Evolutionary conservation across 352 stramenopile species (phyloP).

Genomic region (Phytophthora lateralis): DNA sequence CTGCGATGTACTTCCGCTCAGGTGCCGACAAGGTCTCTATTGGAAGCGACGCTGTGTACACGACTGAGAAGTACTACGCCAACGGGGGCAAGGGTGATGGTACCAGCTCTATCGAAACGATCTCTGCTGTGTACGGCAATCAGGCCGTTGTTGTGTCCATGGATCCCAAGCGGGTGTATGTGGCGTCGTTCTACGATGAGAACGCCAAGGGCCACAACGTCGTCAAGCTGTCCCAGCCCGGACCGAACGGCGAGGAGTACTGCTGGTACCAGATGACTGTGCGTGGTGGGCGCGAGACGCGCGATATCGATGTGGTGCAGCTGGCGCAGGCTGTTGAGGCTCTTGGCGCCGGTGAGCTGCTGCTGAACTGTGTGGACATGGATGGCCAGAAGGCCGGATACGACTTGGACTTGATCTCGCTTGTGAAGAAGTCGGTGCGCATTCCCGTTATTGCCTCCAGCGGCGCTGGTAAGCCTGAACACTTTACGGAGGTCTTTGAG

Average conservation of each 20-base stretch:
- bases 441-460: conserved; percentile 98
- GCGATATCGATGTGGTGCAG: conserved; percentile 87
- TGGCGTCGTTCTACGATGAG: conserved; percentile 74
- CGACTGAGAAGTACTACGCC: conserved; percentile 91
- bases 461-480: conserved; percentile 91
- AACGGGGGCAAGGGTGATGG: conserved; percentile 72
- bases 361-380: conserved; percentile 99
- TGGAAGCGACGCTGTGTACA: conserved; percentile 96
- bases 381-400: conserved; percentile 96
- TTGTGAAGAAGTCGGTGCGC: conserved; percentile 88
- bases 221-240: conserved; percentile 77
- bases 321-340: conserved; percentile 89
- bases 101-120: conserved; percentile 95
- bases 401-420: conserved; percentile 60
- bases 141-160: conserved; percentile 98
- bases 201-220: conserved; percentile 62
- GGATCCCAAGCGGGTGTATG: conserved; percentile 93
- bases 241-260: conserved; percentile 93
- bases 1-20: conserved; percentile 96
- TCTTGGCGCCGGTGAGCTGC: conserved; percentile 96
- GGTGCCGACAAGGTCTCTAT: conserved; percentile 98
- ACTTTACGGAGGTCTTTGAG: conserved; percentile 97
- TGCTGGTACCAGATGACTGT: conserved; percentile 99
- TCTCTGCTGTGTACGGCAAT: conserved; percentile 95
- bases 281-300: conserved; percentile 93